Evolutionary conservation across 768 basidiomycete genomes (phyloP).

Genomic region (Boletus speciosus): DNA sequence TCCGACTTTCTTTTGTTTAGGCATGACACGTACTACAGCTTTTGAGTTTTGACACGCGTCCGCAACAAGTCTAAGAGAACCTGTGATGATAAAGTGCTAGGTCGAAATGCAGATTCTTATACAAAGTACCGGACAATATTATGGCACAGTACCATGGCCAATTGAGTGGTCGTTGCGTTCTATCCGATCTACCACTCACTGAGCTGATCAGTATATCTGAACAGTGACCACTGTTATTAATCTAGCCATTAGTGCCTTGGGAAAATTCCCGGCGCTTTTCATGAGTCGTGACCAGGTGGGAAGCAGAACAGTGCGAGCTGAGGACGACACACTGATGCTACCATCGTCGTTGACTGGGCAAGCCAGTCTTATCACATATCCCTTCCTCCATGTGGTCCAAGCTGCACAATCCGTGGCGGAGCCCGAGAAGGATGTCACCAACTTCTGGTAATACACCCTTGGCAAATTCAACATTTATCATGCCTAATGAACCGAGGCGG

Average conservation of each 20-base stretch:
- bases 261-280: slow-evolving; percentile 1
- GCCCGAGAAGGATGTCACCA: slow-evolving; percentile 2
- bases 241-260: background rate
- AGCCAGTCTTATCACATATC: background rate
- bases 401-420: slow-evolving; percentile 8
- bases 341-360: background rate
- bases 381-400: slow-evolving; percentile 5
- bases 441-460: background rate
- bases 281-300: background rate
- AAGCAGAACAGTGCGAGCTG: background rate
- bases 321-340: background rate
- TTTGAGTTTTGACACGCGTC: no score
- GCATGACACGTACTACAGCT: no score
- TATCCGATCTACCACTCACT: background rate
- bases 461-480: background rate
- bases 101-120: background rate
- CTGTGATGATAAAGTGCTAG: background rate
- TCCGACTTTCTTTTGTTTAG: background rate
- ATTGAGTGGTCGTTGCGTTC: background rate
- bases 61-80: no score
- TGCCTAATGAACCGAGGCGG: background rate
- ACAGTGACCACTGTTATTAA: no score
- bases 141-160: background rate
- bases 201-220: background rate
- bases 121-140: background rate